Conservation (phyloP, 176 grass and related monocot species). For the Leersia perrieri region DNA sequence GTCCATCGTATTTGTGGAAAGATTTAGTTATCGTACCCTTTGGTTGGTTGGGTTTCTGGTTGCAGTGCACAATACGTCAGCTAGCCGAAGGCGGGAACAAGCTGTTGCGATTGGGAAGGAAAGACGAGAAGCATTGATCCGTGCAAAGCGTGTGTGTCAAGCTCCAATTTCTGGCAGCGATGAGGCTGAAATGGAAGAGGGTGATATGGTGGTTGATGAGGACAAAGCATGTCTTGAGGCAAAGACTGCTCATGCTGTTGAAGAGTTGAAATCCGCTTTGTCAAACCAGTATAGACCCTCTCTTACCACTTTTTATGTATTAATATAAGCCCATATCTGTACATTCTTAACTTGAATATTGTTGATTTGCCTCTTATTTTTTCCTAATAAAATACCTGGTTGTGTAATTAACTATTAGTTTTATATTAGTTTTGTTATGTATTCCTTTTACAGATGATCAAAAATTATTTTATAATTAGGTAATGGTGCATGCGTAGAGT, state of each 20-base stretch:
- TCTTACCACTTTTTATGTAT: not conserved
- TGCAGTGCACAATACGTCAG: slow-evolving; percentile 59
- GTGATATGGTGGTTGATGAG: slow-evolving; percentile 81
- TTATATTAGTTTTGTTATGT: not conserved
- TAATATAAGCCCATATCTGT: not conserved
- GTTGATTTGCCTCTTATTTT: not conserved
- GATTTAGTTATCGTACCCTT: slow-evolving; percentile 7
- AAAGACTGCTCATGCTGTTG: slow-evolving; percentile 65
- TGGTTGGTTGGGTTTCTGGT: slow-evolving; percentile 38
- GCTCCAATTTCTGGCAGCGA: slow-evolving; percentile 53
- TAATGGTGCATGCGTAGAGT: slow-evolving; percentile 3
- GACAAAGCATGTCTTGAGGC: slow-evolving; percentile 60
- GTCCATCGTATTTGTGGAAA: not conserved
- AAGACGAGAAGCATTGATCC: slow-evolving; percentile 93
- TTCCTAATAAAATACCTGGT: not conserved
- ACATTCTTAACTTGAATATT: not conserved
- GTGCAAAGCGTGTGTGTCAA: slow-evolving; percentile 85
- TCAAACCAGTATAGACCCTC: slow-evolving; percentile 59
- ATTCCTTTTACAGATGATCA: slow-evolving; percentile 8
- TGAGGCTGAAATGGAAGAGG: slow-evolving; percentile 56
- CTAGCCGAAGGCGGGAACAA: slow-evolving; percentile 66
- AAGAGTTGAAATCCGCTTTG: slow-evolving; percentile 69
- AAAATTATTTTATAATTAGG: slow-evolving; percentile 20
- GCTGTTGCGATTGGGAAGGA: slow-evolving; percentile 85
- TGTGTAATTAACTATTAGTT: not conserved